These are phyloP conservation scores for Seiridium unicorne DNA, from an alignment of 2,329 filamentous ascomycete species.

Conservation along the genomic window DNA sequence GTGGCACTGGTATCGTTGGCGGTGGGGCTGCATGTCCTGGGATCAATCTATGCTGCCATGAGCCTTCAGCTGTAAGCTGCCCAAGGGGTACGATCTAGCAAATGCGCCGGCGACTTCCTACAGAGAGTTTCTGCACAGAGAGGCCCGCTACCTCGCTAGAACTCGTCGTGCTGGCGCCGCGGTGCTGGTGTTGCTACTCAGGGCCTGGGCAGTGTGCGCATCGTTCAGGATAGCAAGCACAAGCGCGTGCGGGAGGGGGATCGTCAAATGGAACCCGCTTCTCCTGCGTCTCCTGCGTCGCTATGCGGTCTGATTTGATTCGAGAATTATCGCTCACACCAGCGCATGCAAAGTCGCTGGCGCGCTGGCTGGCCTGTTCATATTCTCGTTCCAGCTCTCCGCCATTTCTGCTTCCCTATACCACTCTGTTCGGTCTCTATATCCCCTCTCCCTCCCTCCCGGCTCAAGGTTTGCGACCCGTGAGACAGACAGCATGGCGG, in stretches of 20 bases:
- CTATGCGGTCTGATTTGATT: slow-evolving; percentile 7
- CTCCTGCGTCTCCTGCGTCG: slow-evolving; percentile 7
- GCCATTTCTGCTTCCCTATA: neutral
- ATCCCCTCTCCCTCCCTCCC: neutral
- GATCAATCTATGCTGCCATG: no score
- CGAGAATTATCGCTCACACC: slow-evolving; percentile 4
- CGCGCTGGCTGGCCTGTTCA: neutral
- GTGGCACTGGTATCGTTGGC: neutral
- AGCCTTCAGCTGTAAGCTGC: no score
- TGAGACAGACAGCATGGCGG: neutral
- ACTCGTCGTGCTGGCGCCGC: no score
- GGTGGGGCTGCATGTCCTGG: slow-evolving; percentile 4
- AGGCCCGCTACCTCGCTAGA: no score
- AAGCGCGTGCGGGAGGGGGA: slow-evolving; percentile 3
- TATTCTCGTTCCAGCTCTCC: neutral
- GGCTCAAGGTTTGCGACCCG: slow-evolving; percentile 4
- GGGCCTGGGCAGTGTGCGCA: neutral
- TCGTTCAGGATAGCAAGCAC: neutral
- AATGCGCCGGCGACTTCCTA: no score
- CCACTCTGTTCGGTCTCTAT: neutral
- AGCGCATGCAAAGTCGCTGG: slow-evolving; percentile 4
- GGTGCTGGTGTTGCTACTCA: no score
- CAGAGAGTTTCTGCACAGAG: no score
- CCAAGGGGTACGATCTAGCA: no score
- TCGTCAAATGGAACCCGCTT: slow-evolving; percentile 8